phyloP scores from a whole-genome alignment of 306 rosid species.

The Calophaca sinica region DNA sequence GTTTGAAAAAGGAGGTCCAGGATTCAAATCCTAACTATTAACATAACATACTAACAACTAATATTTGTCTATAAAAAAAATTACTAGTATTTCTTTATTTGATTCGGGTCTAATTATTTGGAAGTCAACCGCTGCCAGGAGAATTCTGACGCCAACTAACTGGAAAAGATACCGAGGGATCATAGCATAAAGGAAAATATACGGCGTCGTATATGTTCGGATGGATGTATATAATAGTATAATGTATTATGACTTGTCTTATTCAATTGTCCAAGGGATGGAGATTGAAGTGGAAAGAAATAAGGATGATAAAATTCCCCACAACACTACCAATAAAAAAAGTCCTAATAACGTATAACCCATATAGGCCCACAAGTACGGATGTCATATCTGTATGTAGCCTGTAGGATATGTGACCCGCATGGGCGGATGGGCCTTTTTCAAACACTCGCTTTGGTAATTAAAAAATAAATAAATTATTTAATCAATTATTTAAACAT shows the following conservation, averaged over 20 bases:
- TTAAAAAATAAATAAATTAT: no score
- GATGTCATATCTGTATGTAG: neutral
- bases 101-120: neutral
- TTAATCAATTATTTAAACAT: neutral
- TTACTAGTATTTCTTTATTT: neutral
- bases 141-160: slow-evolving; percentile 18
- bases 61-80: no score
- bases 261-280: slow-evolving; percentile 15
- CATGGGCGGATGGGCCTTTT: neutral
- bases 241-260: slow-evolving; percentile 22
- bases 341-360: neutral
- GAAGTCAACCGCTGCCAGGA: slow-evolving; percentile 37
- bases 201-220: neutral
- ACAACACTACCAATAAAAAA: neutral
- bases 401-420: neutral
- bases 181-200: neutral
- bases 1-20: no score
- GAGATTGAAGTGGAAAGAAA: neutral
- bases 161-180: neutral
- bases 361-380: neutral
- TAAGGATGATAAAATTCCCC: neutral
- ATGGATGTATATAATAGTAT: neutral
- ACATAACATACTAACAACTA: no score
- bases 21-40: no score
- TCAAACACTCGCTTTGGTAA: neutral